A percentile compares a stretch with the other conserved stretches of the same genome.
These are phyloP conservation scores for Saccharomyces hybrid DNA, from an alignment of 1,139 yeast species.

Conservation along the genomic window DNA sequence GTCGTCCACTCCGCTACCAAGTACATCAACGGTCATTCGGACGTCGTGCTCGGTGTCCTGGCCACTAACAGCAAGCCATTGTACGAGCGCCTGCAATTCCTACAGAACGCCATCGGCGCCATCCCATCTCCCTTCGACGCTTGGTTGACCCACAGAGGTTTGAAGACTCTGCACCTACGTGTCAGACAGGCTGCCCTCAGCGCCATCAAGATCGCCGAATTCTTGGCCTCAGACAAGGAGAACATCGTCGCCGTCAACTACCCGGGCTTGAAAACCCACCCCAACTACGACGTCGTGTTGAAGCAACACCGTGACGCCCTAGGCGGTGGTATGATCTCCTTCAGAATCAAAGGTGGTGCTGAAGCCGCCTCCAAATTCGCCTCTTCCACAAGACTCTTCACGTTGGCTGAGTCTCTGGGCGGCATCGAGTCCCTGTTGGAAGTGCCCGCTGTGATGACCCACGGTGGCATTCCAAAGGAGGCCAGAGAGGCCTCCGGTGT, in stretches of 20 bases:
- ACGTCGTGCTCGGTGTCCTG: slow-evolving; percentile 80
- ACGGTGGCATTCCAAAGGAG: slow-evolving; percentile 80
- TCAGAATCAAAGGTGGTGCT: slow-evolving; percentile 79
- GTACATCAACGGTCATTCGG: slow-evolving; percentile 89
- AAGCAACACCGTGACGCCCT: slow-evolving; percentile 78
- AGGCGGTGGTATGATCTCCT: slow-evolving; percentile 91
- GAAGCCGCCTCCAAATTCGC: slow-evolving; percentile 69
- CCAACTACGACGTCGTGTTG: slow-evolving; percentile 53
- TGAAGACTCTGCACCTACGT: slow-evolving; percentile 79
- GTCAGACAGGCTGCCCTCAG: slow-evolving; percentile 59
- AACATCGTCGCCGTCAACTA: slow-evolving; percentile 61
- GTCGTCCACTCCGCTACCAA: slow-evolving; percentile 87
- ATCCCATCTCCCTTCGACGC: slow-evolving; percentile 86
- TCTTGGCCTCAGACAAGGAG: slow-evolving; percentile 40
- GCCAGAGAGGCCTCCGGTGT: slow-evolving; percentile 80
- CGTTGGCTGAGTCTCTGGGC: slow-evolving; percentile 85
- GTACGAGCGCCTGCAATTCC: slow-evolving; percentile 60
- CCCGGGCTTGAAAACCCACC: slow-evolving; percentile 70
- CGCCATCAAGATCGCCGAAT: slow-evolving; percentile 69
- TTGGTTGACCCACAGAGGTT: slow-evolving; percentile 90
- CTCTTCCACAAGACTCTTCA: slow-evolving; percentile 65
- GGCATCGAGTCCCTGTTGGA: slow-evolving; percentile 83
- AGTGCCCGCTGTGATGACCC: slow-evolving; percentile 91
- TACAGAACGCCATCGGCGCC: slow-evolving; percentile 86
- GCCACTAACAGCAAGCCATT: slow-evolving; percentile 59